Base-by-base conservation (phyloP, 257 asterid genomes). In the Ilex asprella region DNA sequence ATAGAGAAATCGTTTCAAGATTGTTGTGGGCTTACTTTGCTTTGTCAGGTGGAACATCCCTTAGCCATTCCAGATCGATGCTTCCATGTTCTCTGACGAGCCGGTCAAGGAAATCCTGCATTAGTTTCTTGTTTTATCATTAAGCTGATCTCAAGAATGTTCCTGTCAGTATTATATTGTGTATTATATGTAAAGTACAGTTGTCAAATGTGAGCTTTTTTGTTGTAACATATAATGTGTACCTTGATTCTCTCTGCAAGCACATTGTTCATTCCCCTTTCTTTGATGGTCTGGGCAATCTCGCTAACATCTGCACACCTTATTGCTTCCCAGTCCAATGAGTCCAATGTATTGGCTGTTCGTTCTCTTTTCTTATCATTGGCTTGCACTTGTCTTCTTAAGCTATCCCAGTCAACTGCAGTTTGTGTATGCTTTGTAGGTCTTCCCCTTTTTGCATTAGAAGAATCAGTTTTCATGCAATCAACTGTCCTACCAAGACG, bases 371-470 rank as follows among this genome's bases (percentile, higher is more conserved):
- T 14, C 2, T 31, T 55, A 35, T 12, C 35, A 47, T 56, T 50
- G 3, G 64, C 39, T 15, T 56, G 35, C 31, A 1, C 57, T 12
- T 46, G 16, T 49, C 49, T 63, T 56, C 54, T 61, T 21, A 72
- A 50, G 55, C 16, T 12, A 49, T 61, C 62, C 52, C 68, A 21
- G 13, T 53, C 14, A 59, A 59, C 51, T 27, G 41, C 32, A 1
- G 5, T 64, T 67, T 70, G 79, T 74, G 79, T 84, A 78, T 82
- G 86, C 68, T 86, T 89, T 72, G 73, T 63, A 61, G 39, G 63
- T 76, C 71, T 75, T 59, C 69, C 82, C 8, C 64, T 73, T 66
- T 82, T 89, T 27, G 73, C 68, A 68, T 78, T 82, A 52, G 84
- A 67, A 29, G 64, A 39, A 43, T 15, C 63, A 43, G 57, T 59